A percentile compares a stretch with the other conserved stretches of the same genome.
Evolutionary conservation across 2,329 filamentous ascomycete genomes (phyloP).

Genomic region (Fusarium haematococcum): DNA sequence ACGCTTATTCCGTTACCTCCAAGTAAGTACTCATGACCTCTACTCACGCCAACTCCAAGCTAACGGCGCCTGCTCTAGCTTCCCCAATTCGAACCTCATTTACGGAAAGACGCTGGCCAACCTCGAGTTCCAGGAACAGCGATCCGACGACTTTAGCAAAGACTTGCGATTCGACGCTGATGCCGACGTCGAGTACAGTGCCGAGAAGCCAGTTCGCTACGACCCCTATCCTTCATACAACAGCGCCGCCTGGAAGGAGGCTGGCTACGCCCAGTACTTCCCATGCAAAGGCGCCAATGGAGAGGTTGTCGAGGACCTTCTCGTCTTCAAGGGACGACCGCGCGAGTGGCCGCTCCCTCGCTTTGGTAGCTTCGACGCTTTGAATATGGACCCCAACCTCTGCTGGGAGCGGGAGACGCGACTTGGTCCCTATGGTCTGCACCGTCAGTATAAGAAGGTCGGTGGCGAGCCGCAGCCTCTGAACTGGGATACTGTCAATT

Average conservation of each 20-base stretch:
- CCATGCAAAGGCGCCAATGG: conserved; percentile 75
- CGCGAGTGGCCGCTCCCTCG: conserved; percentile 68
- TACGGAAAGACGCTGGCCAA: conserved; percentile 67
- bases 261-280: conserved; percentile 68
- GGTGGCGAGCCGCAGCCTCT: conserved; percentile 52
- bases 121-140: conserved; percentile 56
- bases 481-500: conserved; percentile 74
- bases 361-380: conserved; percentile 71
- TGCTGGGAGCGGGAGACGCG: conserved; percentile 78
- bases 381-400: conserved; percentile 71
- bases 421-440: conserved; percentile 74
- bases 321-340: conserved; percentile 73
- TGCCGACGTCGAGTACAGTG: conserved; percentile 54
- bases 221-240: conserved; percentile 81
- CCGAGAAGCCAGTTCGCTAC: conserved; percentile 67
- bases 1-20: conserved; percentile 54
- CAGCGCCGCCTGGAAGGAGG: conserved; percentile 67
- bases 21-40: conserved; percentile 49
- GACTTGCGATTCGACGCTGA: conserved; percentile 50
- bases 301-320: conserved; percentile 68
- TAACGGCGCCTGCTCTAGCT: conserved; percentile 47
- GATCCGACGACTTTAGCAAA: conserved; percentile 46
- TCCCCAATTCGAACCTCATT: conserved; percentile 62
- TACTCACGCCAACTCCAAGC: conserved; percentile 2
- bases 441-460: conserved; percentile 60